Conservation (phyloP, 768 basidiomycete species). For the Strobilomyces confusus region DNA sequence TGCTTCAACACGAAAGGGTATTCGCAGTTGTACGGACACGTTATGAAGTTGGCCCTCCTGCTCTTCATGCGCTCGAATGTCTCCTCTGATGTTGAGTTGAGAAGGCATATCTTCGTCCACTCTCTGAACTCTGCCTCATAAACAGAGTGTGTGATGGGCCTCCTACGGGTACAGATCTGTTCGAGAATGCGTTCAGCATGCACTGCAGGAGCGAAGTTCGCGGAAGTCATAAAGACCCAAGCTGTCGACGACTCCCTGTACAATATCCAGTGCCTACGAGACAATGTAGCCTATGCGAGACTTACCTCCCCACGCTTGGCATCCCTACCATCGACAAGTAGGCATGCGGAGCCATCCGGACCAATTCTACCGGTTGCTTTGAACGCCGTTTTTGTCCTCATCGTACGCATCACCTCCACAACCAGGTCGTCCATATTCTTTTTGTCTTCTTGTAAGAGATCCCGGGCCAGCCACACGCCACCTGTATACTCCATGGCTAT, state of each 20-base stretch:
- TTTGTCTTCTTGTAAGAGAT: not conserved
- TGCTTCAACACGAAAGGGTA: not conserved
- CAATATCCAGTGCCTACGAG: not conserved
- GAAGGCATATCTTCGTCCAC: not conserved
- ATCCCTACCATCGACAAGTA: not conserved
- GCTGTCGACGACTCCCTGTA: not conserved
- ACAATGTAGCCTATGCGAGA: too few species aligned
- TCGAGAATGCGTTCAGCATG: not conserved
- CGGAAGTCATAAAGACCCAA: not conserved
- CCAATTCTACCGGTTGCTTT: not conserved
- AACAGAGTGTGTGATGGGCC: not conserved
- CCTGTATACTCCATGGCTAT: not conserved
- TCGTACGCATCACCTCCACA: not conserved
- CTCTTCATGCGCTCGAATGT: not conserved
- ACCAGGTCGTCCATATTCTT: not conserved
- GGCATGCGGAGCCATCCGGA: not conserved
- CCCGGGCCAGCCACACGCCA: not conserved
- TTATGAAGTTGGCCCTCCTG: not conserved
- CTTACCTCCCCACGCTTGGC: not conserved
- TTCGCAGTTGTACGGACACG: not conserved
- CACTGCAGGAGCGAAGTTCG: not conserved
- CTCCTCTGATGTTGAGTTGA: not conserved
- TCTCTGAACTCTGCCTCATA: not conserved
- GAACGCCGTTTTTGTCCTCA: not conserved
- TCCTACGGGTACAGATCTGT: not conserved